These are phyloP conservation scores for Veloporphyrellus conicus DNA, from an alignment of 1,284 basidiomycete species.

Conservation along the genomic window DNA sequence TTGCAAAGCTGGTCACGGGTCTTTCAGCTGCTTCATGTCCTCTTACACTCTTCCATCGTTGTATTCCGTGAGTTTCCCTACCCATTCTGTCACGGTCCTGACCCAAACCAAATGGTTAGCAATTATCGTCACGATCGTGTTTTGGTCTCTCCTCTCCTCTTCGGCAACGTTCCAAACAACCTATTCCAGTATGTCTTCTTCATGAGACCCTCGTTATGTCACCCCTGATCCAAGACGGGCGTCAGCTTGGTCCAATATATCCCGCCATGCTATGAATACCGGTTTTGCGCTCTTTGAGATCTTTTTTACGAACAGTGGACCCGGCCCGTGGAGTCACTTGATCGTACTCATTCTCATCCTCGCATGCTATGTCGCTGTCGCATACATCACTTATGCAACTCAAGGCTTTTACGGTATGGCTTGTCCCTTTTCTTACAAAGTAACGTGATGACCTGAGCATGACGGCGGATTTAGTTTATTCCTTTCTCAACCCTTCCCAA, in stretches of 20 bases:
- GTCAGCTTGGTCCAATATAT: conserved; percentile 56
- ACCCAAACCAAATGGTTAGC: conserved; percentile 39
- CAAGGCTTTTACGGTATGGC: conserved; percentile 62
- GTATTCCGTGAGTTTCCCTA: conserved; percentile 56
- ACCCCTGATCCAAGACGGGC: conserved; percentile 1
- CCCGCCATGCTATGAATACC: conserved; percentile 60
- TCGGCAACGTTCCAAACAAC: conserved; percentile 39
- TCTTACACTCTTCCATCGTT: conserved; percentile 50
- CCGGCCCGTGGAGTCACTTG: conserved; percentile 53
- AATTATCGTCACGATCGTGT: conserved; percentile 63
- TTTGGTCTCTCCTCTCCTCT: conserved; percentile 55
- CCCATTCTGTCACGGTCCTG: too few relatives aligned
- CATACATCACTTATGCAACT: conserved; percentile 57
- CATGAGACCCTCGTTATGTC: not conserved
- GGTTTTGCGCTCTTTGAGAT: conserved; percentile 58
- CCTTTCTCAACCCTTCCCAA: conserved; percentile 42
- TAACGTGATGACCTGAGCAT: not conserved
- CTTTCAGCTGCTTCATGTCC: conserved; percentile 56
- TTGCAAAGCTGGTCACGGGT: conserved; percentile 55
- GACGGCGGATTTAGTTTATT: conserved; percentile 36
- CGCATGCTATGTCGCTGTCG: conserved; percentile 57
- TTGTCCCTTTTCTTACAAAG: not conserved
- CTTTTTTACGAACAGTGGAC: conserved; percentile 47
- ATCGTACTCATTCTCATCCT: conserved; percentile 48
- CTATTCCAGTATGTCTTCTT: conserved; percentile 35